Base-by-base conservation (phyloP, 1,139 yeast species). In the Suhomyces bolitotheri region DNA sequence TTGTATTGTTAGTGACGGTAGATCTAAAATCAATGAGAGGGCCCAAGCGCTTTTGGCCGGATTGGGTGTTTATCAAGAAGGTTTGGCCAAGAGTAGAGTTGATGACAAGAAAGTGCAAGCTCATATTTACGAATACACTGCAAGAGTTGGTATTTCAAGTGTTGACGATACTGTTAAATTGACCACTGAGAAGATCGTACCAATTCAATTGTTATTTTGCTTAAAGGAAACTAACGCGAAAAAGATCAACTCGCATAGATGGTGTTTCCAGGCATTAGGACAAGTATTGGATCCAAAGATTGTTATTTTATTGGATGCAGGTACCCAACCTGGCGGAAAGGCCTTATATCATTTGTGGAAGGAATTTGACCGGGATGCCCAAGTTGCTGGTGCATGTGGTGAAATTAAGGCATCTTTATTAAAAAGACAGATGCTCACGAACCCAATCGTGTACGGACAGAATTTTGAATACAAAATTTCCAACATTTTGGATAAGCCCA, bases 361-460 rank as follows among this genome's bases (percentile, higher is more conserved):
- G 44, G 75, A 70, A 40, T 71, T 71, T 41, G 74, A 69, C 44
- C 56, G 61, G 36, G 76, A 71, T 41, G 65, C 70, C n/a, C 63
- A 59, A 39, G 76, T 71, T 15, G 76, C 76, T 1, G 76, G 76
- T 29, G 73, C 76, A 5, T 71, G 76, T 63, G 76, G 76, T 16
- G 76, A 71, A 45, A 71, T 71, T 44, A 70, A 68, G 38, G 73
- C 75, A 0, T 58, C 67, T 9, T 60, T 70, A 45, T 59, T 59
- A 32, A 66, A 64, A 41, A 43, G 45, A 27, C 75, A 70, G 48
- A 56, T 71, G 43, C 40, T 66, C 23, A 67, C 73, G 21, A 71
- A 71, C 44, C 76, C 76, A 10, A 53, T 71, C 20, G 74, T 71
- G 16, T 68, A 68, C 39, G 76, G 71, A 4, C 76, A 71, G 44